Evolutionary conservation across 2,329 filamentous ascomycete species (phyloP).

Genomic region (Aspergillus melleus): DNA sequence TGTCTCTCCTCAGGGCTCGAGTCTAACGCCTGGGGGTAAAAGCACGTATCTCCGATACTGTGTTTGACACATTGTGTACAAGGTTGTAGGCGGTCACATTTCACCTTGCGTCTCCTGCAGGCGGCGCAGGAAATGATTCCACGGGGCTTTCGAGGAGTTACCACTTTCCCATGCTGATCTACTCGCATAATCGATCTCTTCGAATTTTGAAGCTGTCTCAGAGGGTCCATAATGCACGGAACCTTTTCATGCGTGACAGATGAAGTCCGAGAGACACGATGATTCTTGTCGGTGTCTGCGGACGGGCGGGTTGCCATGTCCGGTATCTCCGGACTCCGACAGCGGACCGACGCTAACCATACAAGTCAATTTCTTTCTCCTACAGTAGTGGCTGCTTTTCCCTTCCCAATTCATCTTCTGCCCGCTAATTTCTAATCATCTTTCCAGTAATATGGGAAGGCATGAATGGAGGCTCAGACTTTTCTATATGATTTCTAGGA

Average conservation of each 20-base stretch:
- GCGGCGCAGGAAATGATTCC: background rate
- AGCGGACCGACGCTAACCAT: too few species aligned
- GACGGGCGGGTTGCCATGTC: too few species aligned
- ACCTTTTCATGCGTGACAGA: background rate
- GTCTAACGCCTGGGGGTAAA: background rate
- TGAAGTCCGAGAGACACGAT: too few species aligned
- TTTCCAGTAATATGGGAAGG: too few species aligned
- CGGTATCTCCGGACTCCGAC: too few species aligned
- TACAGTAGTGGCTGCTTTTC: too few species aligned
- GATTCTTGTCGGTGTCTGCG: background rate
- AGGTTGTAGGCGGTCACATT: background rate
- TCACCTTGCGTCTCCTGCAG: conserved; percentile 1
- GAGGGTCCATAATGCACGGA: background rate
- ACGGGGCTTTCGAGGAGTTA: background rate
- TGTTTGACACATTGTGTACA: background rate
- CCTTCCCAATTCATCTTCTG: too few species aligned
- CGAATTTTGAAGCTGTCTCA: background rate
- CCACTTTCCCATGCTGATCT: background rate
- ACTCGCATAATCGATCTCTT: conserved; percentile 1
- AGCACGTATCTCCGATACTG: background rate
- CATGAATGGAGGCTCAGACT: too few species aligned
- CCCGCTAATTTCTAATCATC: too few species aligned
- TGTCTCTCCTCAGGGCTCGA: too few species aligned
- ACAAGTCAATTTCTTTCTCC: too few species aligned
- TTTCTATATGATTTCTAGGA: too few species aligned